Conservation (phyloP, 495 filamentous ascomycete genomes). For the Melanomma pulvis-pyrius region DNA sequence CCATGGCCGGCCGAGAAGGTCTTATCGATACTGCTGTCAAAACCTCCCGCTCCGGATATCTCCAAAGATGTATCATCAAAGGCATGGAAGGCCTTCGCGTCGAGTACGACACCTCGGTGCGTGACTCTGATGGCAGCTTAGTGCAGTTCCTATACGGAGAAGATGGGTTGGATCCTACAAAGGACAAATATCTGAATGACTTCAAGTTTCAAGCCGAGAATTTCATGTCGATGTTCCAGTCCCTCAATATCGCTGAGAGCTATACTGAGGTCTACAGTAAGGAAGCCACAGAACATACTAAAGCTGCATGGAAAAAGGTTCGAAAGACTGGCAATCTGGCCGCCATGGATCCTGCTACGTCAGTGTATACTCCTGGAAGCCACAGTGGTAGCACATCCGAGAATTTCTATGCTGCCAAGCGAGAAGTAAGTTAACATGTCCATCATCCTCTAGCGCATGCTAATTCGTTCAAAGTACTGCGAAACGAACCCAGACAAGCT, state of each 20-base stretch:
- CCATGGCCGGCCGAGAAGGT: constrained; percentile 98
- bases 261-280: constrained; percentile 50
- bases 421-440: constrained; percentile 30
- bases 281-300: constrained; percentile 64
- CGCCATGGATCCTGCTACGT: constrained; percentile 75
- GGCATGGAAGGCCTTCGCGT: constrained; percentile 95
- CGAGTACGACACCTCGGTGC: constrained; percentile 89
- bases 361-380: constrained; percentile 71
- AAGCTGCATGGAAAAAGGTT: constrained; percentile 78
- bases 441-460: constrained; percentile 28
- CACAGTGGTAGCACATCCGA: constrained; percentile 88
- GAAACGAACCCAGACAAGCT: constrained; percentile 75
- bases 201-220: constrained; percentile 92
- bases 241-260: constrained; percentile 56
- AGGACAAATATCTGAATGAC: constrained; percentile 86
- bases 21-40: constrained; percentile 99
- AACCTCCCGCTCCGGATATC: constrained; percentile 92
- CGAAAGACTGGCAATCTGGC: constrained; percentile 68
- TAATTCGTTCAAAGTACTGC: constrained; percentile 59
- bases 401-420: constrained; percentile 61
- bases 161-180: constrained; percentile 91
- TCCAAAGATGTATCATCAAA: constrained; percentile 98
- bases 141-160: constrained; percentile 97
- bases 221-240: constrained; percentile 57
- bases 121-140: constrained; percentile 89